A percentile compares a stretch with the other conserved stretches of the same genome.
phyloP scores from a whole-genome alignment of 208 protist genomes.

The Angomonas ambiguus region DNA sequence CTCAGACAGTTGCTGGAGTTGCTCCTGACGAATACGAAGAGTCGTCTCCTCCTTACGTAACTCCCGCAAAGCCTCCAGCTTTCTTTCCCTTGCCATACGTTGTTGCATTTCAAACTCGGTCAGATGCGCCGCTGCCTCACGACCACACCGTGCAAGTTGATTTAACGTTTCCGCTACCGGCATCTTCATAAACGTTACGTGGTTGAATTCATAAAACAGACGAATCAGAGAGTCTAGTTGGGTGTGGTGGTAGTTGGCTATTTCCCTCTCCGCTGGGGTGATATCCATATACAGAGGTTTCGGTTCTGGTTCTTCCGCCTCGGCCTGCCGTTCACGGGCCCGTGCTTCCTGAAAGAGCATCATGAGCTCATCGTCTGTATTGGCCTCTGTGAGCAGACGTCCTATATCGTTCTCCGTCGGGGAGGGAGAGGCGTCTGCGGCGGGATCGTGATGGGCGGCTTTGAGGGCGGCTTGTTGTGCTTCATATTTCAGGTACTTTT shows the following conservation, averaged over 20 bases:
- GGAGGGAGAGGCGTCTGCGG: too few relatives aligned
- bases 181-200: slow-evolving; percentile 79
- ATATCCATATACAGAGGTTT: not conserved
- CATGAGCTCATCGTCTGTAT: not conserved
- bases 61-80: slow-evolving; percentile 38
- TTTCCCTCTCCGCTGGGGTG: slow-evolving; percentile 13
- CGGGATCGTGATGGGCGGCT: too few relatives aligned
- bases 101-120: slow-evolving; percentile 73
- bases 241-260: slow-evolving; percentile 62
- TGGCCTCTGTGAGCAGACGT: not conserved
- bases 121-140: slow-evolving; percentile 60
- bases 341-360: not conserved
- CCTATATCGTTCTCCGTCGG: not conserved
- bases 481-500: slow-evolving; percentile 12
- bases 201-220: slow-evolving; percentile 87
- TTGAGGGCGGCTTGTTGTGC: not conserved
- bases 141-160: slow-evolving; percentile 70
- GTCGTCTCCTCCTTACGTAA: slow-evolving; percentile 31
- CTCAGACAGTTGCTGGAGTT: slow-evolving; percentile 29
- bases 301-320: not conserved
- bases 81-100: slow-evolving; percentile 37
- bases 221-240: slow-evolving; percentile 72
- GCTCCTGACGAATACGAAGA: slow-evolving; percentile 28
- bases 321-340: not conserved
- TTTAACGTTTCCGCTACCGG: slow-evolving; percentile 76